These are phyloP conservation scores for Triangularia verruculosa DNA, from an alignment of 2,329 filamentous ascomycete genomes.

Conservation along the genomic window DNA sequence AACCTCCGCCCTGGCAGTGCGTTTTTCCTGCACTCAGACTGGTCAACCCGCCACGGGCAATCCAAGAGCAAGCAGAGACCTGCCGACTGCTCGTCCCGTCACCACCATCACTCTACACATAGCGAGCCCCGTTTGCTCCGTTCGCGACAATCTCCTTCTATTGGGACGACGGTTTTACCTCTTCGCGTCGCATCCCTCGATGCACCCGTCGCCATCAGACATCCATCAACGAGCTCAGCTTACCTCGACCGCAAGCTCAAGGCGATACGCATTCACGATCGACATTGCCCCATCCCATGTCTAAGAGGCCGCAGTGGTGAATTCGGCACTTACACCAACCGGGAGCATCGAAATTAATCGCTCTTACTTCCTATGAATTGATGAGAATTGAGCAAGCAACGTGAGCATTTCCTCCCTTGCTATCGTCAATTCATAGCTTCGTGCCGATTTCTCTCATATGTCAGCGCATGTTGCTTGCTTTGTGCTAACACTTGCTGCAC, in stretches of 20 bases:
- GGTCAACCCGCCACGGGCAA: slow-evolving; percentile 1
- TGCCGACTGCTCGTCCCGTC: slow-evolving; percentile 2
- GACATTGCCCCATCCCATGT: not conserved
- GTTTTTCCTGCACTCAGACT: slow-evolving; percentile 2
- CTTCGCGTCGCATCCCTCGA: not conserved
- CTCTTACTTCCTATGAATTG: not conserved
- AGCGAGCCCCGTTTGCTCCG: not conserved
- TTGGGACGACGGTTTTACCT: not conserved
- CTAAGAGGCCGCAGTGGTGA: not conserved
- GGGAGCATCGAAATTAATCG: not conserved
- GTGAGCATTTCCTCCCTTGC: not conserved
- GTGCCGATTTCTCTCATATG: not conserved
- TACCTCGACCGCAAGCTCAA: not conserved
- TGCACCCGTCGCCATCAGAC: not conserved
- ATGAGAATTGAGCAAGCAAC: not conserved
- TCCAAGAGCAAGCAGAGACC: slow-evolving; percentile 1
- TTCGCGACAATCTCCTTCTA: not conserved
- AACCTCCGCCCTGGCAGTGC: slow-evolving; percentile 8
- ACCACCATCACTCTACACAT: not conserved
- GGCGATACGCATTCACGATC: not conserved
- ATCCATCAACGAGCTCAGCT: not conserved
- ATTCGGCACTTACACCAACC: not conserved
- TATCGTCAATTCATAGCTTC: not conserved
- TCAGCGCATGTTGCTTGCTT: not conserved
- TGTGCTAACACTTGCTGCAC: not conserved